Evolutionary conservation across 129 eudicot genomes (phyloP).

Genomic region (Flaveria linearis): DNA sequence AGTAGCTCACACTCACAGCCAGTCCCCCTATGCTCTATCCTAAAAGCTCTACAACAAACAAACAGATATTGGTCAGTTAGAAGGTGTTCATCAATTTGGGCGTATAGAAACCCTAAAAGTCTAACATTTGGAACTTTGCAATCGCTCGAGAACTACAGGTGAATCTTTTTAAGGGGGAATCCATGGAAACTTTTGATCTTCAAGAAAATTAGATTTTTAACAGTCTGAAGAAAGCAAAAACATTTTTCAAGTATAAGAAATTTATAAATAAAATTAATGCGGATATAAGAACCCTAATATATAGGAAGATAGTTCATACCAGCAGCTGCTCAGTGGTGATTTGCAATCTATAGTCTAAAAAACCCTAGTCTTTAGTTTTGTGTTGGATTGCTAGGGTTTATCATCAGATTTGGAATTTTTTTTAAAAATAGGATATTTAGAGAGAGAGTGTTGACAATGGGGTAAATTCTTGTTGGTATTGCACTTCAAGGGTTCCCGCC

Average conservation of each 20-base stretch:
- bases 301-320: slow-evolving; percentile 17
- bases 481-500: too few species aligned
- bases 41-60: slow-evolving; percentile 1
- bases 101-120: slow-evolving; percentile 7
- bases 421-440: too few species aligned
- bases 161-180: background rate
- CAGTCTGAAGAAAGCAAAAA: background rate
- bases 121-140: background rate
- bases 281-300: slow-evolving; percentile 11
- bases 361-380: slow-evolving; percentile 20
- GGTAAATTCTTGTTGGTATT: too few species aligned
- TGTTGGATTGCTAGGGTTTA: slow-evolving; percentile 36
- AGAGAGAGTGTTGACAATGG: too few species aligned
- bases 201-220: too few species aligned
- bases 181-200: background rate
- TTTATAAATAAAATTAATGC: background rate
- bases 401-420: background rate
- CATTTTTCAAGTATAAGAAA: slow-evolving; percentile 5
- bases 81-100: slow-evolving; percentile 4
- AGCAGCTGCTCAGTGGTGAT: slow-evolving; percentile 22
- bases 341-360: slow-evolving; percentile 18
- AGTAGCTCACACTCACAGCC: too few species aligned
- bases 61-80: slow-evolving; percentile 13
- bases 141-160: slow-evolving; percentile 7
- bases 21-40: too few species aligned